These are phyloP conservation scores for Phytophthora ramorum DNA, from an alignment of 352 stramenopile genomes.

Conservation along the genomic window DNA sequence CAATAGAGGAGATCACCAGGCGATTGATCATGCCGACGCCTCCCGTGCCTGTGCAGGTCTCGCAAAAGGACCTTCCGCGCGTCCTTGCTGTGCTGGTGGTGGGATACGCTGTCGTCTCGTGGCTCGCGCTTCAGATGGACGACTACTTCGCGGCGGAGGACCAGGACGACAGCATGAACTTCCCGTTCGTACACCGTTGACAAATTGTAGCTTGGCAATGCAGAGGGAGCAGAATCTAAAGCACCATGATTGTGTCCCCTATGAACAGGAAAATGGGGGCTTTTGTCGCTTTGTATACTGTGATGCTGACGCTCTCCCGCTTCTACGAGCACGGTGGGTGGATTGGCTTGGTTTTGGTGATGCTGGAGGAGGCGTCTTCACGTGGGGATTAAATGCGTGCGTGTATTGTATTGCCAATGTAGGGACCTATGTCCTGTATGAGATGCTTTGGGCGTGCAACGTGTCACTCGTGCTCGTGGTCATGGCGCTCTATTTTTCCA, in stretches of 20 bases:
- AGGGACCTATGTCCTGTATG: conserved; percentile 84
- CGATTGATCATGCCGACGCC: conserved; percentile 16
- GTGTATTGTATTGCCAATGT: neutral
- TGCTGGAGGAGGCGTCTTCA: neutral
- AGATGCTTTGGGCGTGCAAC: conserved; percentile 87
- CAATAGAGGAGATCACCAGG: neutral
- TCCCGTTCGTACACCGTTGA: conserved; percentile 45
- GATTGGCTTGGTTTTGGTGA: neutral
- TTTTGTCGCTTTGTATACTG: conserved; percentile 62
- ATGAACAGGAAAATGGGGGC: conserved; percentile 51
- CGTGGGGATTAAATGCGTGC: neutral
- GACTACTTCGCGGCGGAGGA: conserved; percentile 49
- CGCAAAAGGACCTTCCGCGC: conserved; percentile 57
- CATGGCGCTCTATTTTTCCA: conserved; percentile 71
- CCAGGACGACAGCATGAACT: conserved; percentile 55
- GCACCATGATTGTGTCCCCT: neutral
- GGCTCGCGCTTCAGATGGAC: conserved; percentile 65
- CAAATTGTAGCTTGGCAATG: neutral
- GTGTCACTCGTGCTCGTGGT: conserved; percentile 73
- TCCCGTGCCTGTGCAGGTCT: conserved; percentile 65
- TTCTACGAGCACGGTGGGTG: conserved; percentile 67
- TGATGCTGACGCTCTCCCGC: conserved; percentile 56
- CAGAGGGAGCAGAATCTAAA: neutral
- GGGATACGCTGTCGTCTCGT: conserved; percentile 39
- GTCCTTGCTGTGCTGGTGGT: conserved; percentile 41